Evolutionary conservation across 1,284 basidiomycete species (phyloP).

Genomic region (Phellopilus nigrolimitatus): DNA sequence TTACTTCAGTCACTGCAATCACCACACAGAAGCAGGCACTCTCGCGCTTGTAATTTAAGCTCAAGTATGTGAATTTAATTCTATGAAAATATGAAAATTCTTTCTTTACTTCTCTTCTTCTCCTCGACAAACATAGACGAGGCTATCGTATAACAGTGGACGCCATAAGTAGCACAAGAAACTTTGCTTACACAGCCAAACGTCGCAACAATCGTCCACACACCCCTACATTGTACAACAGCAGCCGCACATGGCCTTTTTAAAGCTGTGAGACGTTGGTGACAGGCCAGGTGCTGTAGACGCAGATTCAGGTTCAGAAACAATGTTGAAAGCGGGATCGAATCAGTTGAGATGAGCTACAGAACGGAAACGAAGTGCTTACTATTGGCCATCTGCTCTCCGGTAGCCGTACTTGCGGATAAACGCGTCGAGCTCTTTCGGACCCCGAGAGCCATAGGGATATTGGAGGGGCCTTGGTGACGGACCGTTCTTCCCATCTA

Average conservation of each 20-base stretch:
- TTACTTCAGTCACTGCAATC: no score
- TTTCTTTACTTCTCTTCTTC: not conserved
- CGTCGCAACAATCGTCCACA: not conserved
- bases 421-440: constrained; percentile 76
- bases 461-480: constrained; percentile 73
- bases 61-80: not conserved
- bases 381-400: constrained; percentile 69
- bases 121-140: no score
- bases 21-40: no score
- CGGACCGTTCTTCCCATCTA: constrained; percentile 67
- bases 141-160: no score
- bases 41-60: no score
- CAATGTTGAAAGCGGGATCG: not conserved
- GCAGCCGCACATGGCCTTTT: not conserved
- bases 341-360: not conserved
- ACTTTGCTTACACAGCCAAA: not conserved
- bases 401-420: constrained; percentile 75
- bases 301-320: not conserved
- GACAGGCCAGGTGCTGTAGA: constrained; percentile 18
- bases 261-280: constrained; percentile 19
- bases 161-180: not conserved
- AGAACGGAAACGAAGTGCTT: constrained; percentile 34
- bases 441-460: constrained; percentile 92
- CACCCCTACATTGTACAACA: not conserved
- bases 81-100: not conserved